Conservation (phyloP, 495 filamentous ascomycete species). For the Entonaema liquescens region DNA sequence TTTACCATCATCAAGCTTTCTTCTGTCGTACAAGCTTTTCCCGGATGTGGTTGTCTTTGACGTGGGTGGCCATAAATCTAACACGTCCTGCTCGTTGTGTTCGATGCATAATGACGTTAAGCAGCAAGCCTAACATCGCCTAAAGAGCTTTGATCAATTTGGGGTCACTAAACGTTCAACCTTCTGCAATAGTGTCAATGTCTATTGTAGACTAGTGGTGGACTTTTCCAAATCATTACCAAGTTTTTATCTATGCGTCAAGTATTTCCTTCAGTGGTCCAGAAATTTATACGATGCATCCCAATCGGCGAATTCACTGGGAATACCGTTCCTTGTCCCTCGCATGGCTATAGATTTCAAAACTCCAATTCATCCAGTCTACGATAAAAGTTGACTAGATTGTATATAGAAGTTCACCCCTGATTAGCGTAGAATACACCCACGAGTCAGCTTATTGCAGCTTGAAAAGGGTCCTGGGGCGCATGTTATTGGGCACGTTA, state of each 20-base stretch:
- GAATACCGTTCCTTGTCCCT: background rate
- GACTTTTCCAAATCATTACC: too few species aligned
- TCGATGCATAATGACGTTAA: constrained; percentile 14
- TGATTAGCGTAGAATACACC: background rate
- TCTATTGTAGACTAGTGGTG: too few species aligned
- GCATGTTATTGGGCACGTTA: background rate
- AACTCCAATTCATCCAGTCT: background rate
- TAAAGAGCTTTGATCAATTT: constrained; percentile 5
- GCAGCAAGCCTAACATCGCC: background rate
- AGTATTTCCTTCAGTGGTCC: background rate
- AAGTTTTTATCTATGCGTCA: background rate
- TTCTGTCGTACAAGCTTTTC: constrained; percentile 4
- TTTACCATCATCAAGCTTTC: background rate
- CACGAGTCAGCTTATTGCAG: background rate
- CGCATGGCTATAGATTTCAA: background rate
- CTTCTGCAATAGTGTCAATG: too few species aligned
- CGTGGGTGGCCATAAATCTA: constrained; percentile 9
- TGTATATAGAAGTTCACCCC: background rate
- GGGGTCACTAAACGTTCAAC: background rate
- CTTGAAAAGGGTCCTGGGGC: background rate
- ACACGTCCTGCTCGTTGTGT: background rate
- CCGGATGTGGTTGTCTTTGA: background rate
- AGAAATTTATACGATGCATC: background rate
- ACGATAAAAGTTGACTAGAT: background rate
- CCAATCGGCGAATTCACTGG: background rate